phyloP scores from a whole-genome alignment of 371 early-diverging fungal genomes.

The Mortierella sp. region DNA sequence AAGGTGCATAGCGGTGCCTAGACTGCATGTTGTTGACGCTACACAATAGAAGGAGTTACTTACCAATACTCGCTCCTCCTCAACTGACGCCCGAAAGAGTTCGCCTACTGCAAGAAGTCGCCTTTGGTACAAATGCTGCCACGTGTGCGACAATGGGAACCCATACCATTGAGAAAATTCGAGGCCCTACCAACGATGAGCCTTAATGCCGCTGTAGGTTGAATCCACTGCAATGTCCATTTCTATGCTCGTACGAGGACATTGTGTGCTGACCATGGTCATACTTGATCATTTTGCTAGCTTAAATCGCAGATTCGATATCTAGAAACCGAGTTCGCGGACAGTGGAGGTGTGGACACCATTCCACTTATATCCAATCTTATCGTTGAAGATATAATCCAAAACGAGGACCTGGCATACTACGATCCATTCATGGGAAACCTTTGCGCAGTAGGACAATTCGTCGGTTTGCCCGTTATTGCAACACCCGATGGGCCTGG shows the following conservation, averaged over 20 bases:
- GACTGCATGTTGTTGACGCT: background rate
- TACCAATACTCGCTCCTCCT: background rate
- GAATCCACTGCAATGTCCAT: background rate
- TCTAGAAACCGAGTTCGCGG: slow-evolving; percentile 6
- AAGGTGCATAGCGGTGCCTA: slow-evolving; percentile 14
- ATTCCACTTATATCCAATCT: slow-evolving; percentile 8
- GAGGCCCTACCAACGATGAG: slow-evolving; percentile 9
- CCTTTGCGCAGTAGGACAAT: slow-evolving; percentile 21
- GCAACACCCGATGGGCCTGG: slow-evolving; percentile 30
- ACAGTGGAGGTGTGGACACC: slow-evolving; percentile 11
- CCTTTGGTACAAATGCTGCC: slow-evolving; percentile 36
- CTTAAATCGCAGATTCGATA: slow-evolving; percentile 25
- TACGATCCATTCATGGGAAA: slow-evolving; percentile 45
- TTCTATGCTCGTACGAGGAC: too few relatives aligned
- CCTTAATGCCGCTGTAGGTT: background rate
- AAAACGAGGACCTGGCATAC: slow-evolving; percentile 15
- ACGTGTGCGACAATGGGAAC: slow-evolving; percentile 33
- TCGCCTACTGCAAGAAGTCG: slow-evolving; percentile 16
- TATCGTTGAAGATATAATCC: slow-evolving; percentile 10
- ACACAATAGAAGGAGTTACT: background rate
- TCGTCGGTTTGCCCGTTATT: slow-evolving; percentile 23
- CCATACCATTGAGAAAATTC: slow-evolving; percentile 8
- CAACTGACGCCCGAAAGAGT: slow-evolving; percentile 5
- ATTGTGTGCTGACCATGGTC: background rate
- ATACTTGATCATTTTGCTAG: background rate